Percentiles rank a stretch among this genome's conserved stretches.
phyloP scores from a whole-genome alignment of 345 rosid species.

The Raphanus raphanistrum region DNA sequence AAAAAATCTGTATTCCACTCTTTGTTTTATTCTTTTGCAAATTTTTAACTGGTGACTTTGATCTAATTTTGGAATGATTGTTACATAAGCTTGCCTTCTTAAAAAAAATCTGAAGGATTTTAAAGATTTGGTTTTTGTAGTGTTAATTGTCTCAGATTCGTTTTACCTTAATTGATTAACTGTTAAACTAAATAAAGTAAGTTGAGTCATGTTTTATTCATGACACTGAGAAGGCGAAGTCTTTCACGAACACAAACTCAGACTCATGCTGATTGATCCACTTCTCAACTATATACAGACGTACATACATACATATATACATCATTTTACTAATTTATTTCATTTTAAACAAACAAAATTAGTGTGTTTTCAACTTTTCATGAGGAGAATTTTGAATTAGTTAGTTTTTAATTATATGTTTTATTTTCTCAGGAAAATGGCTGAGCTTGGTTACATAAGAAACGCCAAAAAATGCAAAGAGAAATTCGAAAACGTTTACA shows the following conservation, averaged over 20 bases:
- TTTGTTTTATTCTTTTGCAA: background rate
- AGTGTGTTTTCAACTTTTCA: background rate
- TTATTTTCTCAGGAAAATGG: slow-evolving; percentile 57
- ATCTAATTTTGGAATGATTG: slow-evolving; percentile 11
- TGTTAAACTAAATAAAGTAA: slow-evolving; percentile 26
- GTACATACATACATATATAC: background rate
- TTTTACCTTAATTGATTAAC: slow-evolving; percentile 8
- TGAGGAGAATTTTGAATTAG: background rate
- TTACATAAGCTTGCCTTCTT: background rate
- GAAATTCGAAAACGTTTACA: slow-evolving; percentile 90
- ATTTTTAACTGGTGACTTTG: background rate
- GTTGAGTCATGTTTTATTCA: slow-evolving; percentile 43
- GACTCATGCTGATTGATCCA: slow-evolving; percentile 33
- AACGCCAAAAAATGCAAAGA: slow-evolving; percentile 89
- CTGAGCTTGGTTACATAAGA: slow-evolving; percentile 71
- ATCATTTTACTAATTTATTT: slow-evolving; percentile 5
- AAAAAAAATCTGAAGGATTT: background rate
- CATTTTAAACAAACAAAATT: background rate
- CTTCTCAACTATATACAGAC: slow-evolving; percentile 7
- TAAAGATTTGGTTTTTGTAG: slow-evolving; percentile 24
- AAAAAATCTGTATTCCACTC: background rate
- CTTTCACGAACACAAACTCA: slow-evolving; percentile 11
- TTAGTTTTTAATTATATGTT: background rate
- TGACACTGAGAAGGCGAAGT: slow-evolving; percentile 21
- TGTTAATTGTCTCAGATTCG: slow-evolving; percentile 19